Base-by-base conservation (phyloP, 345 rosid genomes). In the Rubroshorea leprosula region DNA sequence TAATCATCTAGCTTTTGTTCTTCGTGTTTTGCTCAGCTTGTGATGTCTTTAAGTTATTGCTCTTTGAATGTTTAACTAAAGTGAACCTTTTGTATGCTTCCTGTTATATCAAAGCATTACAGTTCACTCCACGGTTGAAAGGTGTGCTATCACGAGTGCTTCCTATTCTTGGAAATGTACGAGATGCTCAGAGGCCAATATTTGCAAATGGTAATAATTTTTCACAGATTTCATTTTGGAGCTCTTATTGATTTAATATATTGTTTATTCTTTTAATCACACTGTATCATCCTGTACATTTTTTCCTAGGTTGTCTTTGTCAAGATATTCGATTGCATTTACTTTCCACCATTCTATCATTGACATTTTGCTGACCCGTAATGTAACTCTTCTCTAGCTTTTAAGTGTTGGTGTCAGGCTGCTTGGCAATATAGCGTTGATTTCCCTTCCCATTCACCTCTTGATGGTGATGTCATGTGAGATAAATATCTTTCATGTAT, bases 331-430 rank as follows among this genome's bases (percentile, higher is more conserved):
- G 41, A 17, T 64, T 31, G 62, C 43, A 11, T 39, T 18, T 55
- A 58, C 48, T 17, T 21, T 50, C 23, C 62, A 53, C 20, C 46
- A n/a, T 39, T 62, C 62, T 23, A 16, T 55, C 13, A 43, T 41
- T 56, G 43, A 41, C 78, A 27, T 46, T 54, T 23, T 46, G 25
- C 74, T 54, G 41, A 64, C 49, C 57, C 60, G 11, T 60, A 58
- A 51, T 57, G 29, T 57, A 16, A 39, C 65, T 66, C 61, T 52
- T 75, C 79, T 38, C 59, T 76, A 92, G 98, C 98, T 44, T 84
- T 92, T 60, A 92, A 84, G 75, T 92, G 95, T 78, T 92, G 98
- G 98, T 83, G 89, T 74, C 95, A 86, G 68, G 98, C 98, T 76
- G 90, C 76, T 54, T 79, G 83, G 84, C 89, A 79, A 58, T 89